Base-by-base conservation (phyloP, 495 filamentous ascomycete genomes). In the Sabuloglossum arenarium region DNA sequence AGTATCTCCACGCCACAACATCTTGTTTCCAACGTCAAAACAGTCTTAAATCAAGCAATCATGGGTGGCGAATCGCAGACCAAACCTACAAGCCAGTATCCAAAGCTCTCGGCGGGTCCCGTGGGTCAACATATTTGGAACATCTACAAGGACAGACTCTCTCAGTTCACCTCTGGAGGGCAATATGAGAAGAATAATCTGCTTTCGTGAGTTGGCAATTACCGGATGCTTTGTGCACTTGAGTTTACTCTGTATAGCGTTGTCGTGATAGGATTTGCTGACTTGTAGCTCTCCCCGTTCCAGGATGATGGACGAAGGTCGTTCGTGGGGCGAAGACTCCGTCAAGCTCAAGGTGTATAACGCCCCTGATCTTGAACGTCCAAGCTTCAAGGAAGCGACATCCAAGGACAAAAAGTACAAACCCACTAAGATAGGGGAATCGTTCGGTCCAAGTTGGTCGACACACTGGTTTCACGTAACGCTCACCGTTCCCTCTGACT, bases 401-500 rank as follows among this genome's bases (percentile, higher is more conserved):
- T 82, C 79, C 23, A 79, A 88, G 58, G 73, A 85, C 43, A 79
- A 89, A 57, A 73, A 85, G 39, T 98, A 93, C 69, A 73, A 73
- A 29, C 70, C 77, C n/a, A 84, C 90, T 1, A 71, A 73, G 16
- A 80, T 88, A 54, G 88, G 90, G 30, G 74, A 80, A 56, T 77
- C 72, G 14, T 96, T 96, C 61, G 91, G 91, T 3, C 91, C 91
- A 11, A 89, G 88, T 47, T 98, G 91, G 91, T 87, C 87, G 0
- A 98, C 91, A n/a, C 90, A 96, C 68, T 98, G 91, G 91, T 91
- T 97, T 75, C 82, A 80, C 45, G 77, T 94, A 54, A 70, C 79
- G 43, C 70, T 98, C 56, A 85, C 74, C 0, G 76, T 98, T 23
- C 91, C 91, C 19, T 59, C 73, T 60, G 70, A 86, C 1, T 73